These are phyloP conservation scores for Auxenochlorella pyrenoidosa DNA, from an alignment of 139 green algal genomes.

Conservation along the genomic window DNA sequence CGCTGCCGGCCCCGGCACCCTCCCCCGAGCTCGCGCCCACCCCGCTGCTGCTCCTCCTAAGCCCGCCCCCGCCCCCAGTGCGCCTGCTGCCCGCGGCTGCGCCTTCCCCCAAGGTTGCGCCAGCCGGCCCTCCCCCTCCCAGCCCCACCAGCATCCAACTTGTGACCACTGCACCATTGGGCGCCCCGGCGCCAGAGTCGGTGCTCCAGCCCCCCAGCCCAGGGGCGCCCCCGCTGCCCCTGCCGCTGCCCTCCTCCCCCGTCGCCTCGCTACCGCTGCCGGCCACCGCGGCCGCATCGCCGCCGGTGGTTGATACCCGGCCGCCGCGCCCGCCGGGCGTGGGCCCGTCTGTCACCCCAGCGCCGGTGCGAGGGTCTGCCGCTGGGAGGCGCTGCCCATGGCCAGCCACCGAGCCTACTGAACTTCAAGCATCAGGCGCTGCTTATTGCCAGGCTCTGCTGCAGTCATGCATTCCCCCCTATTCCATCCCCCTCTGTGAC, in stretches of 20 bases:
- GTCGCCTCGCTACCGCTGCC: neutral
- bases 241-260: neutral
- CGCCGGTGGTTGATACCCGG: constrained; percentile 2
- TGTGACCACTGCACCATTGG: neutral
- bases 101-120: neutral
- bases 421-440: no score
- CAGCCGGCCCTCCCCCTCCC: neutral
- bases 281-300: neutral
- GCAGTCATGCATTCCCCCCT: no score
- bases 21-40: neutral
- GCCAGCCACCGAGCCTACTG: no score
- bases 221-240: neutral
- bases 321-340: constrained; percentile 20
- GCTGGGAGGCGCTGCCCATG: no score
- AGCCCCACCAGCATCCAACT: neutral
- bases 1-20: neutral
- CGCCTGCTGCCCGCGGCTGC: neutral
- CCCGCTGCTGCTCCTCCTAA: no score
- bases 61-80: neutral
- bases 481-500: no score
- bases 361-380: neutral
- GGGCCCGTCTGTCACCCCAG: constrained; percentile 7
- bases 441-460: no score
- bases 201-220: neutral
- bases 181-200: neutral